Evolutionary conservation across 306 rosid species (phyloP).

Genomic region (Myrica gale): DNA sequence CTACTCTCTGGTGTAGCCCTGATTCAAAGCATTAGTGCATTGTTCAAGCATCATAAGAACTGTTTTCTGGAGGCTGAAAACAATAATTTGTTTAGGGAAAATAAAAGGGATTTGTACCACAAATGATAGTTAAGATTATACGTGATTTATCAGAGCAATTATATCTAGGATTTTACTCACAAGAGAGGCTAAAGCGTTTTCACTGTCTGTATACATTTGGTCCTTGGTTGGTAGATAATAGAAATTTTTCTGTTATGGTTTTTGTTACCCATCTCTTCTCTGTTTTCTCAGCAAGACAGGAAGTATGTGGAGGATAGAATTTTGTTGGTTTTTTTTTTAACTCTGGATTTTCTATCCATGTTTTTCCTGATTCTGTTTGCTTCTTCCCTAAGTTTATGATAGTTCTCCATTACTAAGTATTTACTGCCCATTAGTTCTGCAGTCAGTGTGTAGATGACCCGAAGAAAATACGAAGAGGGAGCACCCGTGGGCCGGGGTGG

Average conservation of each 20-base stretch:
- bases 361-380: too few relatives aligned
- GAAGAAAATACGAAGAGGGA: not conserved
- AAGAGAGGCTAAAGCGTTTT: not conserved
- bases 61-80: not conserved
- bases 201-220: not conserved
- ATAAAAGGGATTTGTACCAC: not conserved
- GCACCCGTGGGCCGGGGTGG: too few relatives aligned
- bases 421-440: not conserved
- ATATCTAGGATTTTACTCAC: not conserved
- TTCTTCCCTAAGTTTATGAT: too few relatives aligned
- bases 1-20: conserved; percentile 7
- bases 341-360: too few relatives aligned
- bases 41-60: not conserved
- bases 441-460: not conserved
- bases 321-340: too few relatives aligned
- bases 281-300: too few relatives aligned
- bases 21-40: not conserved
- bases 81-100: not conserved
- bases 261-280: too few relatives aligned
- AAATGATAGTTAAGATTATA: not conserved
- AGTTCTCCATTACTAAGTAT: too few relatives aligned
- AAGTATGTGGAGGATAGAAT: too few relatives aligned
- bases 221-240: not conserved
- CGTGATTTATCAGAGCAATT: not conserved
- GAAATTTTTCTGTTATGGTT: too few relatives aligned